Base-by-base conservation (phyloP, 2,329 filamentous ascomycete species). In the Endoconidiophora polonica region DNA sequence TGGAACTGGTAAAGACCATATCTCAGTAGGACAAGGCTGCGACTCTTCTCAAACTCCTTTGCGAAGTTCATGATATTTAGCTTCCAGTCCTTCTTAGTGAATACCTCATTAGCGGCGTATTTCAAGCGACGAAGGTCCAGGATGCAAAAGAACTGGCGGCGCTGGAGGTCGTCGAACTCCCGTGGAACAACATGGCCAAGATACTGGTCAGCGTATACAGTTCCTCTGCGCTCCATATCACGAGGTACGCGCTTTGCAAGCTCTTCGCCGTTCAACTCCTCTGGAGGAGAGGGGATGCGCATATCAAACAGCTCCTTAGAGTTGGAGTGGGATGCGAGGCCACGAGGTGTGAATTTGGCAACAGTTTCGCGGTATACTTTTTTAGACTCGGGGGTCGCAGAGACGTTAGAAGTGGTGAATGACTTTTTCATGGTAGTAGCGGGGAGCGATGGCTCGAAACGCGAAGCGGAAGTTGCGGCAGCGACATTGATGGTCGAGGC, bases 1-100 rank as follows among this genome's bases (percentile, higher is more conserved):
- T 77, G 76, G 63, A 78, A 79, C 57, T 77, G 72, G 57, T 78
- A 79, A 1, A 78, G 67, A 2, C 74, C 75, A 54, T 79, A 79
- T 44, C 74, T 72, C 50, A 79, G 58, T 62, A 79, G 70, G 52
- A 79, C 77, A 41, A 79, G 63, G 56, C 73, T 75, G 45, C 75
- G 68, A 58, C 74, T 78, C 65, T 79, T 79, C 59, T 79, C 75
- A 54, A 76, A 79, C 59, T 78, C 75, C 59, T 77, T 79, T 38
- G 75, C 74, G 52, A 79, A 79, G 59, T 77, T 78, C 55, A 73
- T 60, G 16, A 78, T 70, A 55, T 79, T 79, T 48, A 79, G 61
- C 61, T 75, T 76, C 75, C 75, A 79, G 55, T 76, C 74, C 59
- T 78, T 78, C 59, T 70, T 73, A 16, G 63, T 59, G 52, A 78